These are phyloP conservation scores for Nicotiana tabacum DNA, from an alignment of 257 asterid genomes.

Conservation along the genomic window DNA sequence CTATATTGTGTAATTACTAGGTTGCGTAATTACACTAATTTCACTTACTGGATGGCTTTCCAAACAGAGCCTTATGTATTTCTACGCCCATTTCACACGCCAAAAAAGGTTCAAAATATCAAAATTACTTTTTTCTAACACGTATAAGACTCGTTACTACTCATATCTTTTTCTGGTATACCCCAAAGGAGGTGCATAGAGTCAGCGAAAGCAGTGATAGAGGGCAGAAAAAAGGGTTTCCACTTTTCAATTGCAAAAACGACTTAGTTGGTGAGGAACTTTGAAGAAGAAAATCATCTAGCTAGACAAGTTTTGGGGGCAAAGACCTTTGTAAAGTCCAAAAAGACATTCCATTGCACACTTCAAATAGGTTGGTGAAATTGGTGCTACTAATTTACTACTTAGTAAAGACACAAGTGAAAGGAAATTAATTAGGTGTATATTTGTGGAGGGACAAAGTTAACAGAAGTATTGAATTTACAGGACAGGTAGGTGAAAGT, in stretches of 20 bases:
- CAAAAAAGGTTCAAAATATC: too few species aligned
- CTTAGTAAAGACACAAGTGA: conserved; percentile 16
- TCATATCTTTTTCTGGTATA: neutral
- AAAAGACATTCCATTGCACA: neutral
- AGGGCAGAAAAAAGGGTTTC: neutral
- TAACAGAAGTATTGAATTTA: conserved; percentile 34
- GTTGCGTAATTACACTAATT: too few species aligned
- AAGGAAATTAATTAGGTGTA: neutral
- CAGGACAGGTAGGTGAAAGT: conserved; percentile 38
- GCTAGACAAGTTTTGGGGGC: neutral
- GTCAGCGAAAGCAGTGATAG: neutral
- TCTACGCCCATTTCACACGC: neutral
- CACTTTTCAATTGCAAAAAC: too few species aligned
- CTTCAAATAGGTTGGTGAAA: conserved; percentile 6
- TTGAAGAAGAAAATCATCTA: neutral
- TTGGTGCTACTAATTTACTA: neutral
- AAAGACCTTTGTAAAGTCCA: neutral
- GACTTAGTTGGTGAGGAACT: neutral
- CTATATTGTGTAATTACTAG: too few species aligned
- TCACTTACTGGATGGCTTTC: too few species aligned
- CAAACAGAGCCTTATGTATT: neutral
- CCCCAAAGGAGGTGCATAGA: neutral
- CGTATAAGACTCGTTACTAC: neutral
- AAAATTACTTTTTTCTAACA: neutral
- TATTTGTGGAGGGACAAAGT: conserved; percentile 30